Evolutionary conservation across 768 basidiomycete genomes (phyloP).

Genomic region (Termitomyces sp.): DNA sequence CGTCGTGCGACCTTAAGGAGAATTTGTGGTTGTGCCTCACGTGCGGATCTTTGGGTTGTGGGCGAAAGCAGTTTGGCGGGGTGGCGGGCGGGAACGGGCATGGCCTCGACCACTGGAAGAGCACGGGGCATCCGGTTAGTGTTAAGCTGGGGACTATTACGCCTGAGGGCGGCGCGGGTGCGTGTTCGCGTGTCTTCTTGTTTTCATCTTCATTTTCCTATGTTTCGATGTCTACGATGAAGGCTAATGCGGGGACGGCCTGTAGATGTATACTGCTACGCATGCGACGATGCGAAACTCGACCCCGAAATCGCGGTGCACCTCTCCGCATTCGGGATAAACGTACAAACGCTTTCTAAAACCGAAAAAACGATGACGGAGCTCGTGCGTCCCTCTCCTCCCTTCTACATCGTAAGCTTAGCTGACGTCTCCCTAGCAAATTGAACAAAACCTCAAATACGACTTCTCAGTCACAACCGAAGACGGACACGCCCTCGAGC

Average conservation of each 20-base stretch:
- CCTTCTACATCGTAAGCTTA: too few relatives aligned
- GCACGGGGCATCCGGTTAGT: slow-evolving; percentile 72
- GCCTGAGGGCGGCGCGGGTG: slow-evolving; percentile 88
- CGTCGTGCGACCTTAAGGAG: slow-evolving; percentile 78
- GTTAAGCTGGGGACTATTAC: slow-evolving; percentile 98
- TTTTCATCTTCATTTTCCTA: too few relatives aligned
- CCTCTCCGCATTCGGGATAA: slow-evolving; percentile 82
- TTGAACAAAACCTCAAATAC: slow-evolving; percentile 93
- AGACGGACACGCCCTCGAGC: slow-evolving; percentile 83
- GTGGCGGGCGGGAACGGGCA: slow-evolving; percentile 81
- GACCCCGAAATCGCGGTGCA: slow-evolving; percentile 76
- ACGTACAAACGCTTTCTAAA: slow-evolving; percentile 76
- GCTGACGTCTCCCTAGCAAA: slow-evolving; percentile 74
- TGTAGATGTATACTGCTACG: slow-evolving; percentile 90
- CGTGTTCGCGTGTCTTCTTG: slow-evolving; percentile 15
- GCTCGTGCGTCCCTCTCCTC: slow-evolving; percentile 47
- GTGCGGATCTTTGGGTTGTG: slow-evolving; percentile 89
- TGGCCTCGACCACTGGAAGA: slow-evolving; percentile 72
- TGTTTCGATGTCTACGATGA: not conserved
- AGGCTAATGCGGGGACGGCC: not conserved
- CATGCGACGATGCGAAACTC: slow-evolving; percentile 77
- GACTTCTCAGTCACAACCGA: slow-evolving; percentile 90
- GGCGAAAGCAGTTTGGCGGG: slow-evolving; percentile 80
- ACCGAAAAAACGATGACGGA: slow-evolving; percentile 98
- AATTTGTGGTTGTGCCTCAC: slow-evolving; percentile 96